Evolutionary conservation across 2,329 filamentous ascomycete species (phyloP), one percentile per base, ranked within the genome.

Genomic region (Chaetomiaceae sp.): DNA sequence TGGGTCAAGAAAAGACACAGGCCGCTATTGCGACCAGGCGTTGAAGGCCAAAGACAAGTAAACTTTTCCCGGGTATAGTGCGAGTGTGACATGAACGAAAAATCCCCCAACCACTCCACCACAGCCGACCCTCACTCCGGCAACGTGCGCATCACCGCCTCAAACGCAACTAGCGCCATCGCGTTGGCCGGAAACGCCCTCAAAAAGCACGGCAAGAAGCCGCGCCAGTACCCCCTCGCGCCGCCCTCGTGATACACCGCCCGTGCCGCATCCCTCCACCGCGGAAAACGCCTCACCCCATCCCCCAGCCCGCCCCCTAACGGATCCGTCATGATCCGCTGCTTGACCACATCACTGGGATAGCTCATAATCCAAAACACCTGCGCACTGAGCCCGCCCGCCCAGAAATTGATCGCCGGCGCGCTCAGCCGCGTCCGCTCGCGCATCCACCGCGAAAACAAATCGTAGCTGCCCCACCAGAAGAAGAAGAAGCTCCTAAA

Each of bases 391-490:
- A 97, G 69, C 0, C 93, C 93, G 3, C 93, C 93, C 0, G 93
- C 91, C 91, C 91, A 97, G 71, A 98, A 98, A 64, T 97, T 97
- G 60, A 97, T 75, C 1, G 83, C 83, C 0, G 93, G 88, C 0
- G 81, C 79, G 44, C 85, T 85, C 44, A 96, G 69, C 11, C 58
- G 67, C 2, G 90, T 95, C 58, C 81, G 72, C 15, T 78, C 66
- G 45, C 78, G 72, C 61, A 97, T 71, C 49, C 75, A 68, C 18
- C 79, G 74, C 5, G 87, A 86, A 56, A 97, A 76, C 24, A 95
- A 58, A 60, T 96, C 91, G 70, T 98, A 98, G 50, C 82, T 86
- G n/a, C 83, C 83, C 93, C 93, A 98, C 90, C 90, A 97, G 71
- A 84, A 93, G 75, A 95, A 96, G 74, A 98, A 98, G 70, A 91